Conservation (phyloP, 805 yeast species). For the Millerozyma miso region DNA sequence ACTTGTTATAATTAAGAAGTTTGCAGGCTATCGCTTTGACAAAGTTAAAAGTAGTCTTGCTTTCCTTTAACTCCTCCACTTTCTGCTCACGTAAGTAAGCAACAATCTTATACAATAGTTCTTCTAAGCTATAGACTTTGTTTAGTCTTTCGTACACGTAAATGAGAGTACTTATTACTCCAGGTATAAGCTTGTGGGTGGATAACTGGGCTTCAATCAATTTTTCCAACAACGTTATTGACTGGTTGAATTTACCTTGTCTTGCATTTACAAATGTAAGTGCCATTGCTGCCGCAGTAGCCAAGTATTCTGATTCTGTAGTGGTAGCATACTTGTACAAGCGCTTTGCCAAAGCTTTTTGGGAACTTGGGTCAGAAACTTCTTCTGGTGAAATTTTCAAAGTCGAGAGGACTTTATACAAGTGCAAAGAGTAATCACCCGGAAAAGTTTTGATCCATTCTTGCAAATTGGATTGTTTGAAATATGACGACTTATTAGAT, state of each 20-base stretch:
- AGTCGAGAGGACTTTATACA: conserved; percentile 26
- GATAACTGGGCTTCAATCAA: conserved; percentile 13
- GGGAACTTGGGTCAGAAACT: conserved; percentile 13
- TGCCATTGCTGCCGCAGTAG: conserved; percentile 25
- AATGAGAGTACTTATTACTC: conserved; percentile 46
- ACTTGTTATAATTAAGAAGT: conserved; percentile 15
- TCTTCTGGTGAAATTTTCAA: conserved; percentile 26
- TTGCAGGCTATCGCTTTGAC: conserved; percentile 29
- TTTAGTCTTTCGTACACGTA: conserved; percentile 47
- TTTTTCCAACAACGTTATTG: conserved; percentile 33
- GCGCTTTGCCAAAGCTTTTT: conserved; percentile 16
- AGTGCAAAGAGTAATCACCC: conserved; percentile 28
- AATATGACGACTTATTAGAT: conserved; percentile 19
- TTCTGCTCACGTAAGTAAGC: conserved; percentile 10
- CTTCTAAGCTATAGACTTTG: conserved; percentile 25
- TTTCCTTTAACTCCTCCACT: conserved; percentile 7
- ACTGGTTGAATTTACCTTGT: conserved; percentile 22
- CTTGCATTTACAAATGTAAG: conserved; percentile 22
- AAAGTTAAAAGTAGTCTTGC: conserved; percentile 19
- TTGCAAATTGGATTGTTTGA: conserved; percentile 15
- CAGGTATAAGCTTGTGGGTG: conserved; percentile 37
- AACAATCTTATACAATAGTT: conserved; percentile 14
- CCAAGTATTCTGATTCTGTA: conserved; percentile 7
- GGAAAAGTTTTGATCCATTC: conserved; percentile 18
- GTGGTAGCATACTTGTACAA: conserved; percentile 15